These are phyloP conservation scores for Plantago lanceolata DNA, from an alignment of 305 asterid species.

Conservation along the genomic window DNA sequence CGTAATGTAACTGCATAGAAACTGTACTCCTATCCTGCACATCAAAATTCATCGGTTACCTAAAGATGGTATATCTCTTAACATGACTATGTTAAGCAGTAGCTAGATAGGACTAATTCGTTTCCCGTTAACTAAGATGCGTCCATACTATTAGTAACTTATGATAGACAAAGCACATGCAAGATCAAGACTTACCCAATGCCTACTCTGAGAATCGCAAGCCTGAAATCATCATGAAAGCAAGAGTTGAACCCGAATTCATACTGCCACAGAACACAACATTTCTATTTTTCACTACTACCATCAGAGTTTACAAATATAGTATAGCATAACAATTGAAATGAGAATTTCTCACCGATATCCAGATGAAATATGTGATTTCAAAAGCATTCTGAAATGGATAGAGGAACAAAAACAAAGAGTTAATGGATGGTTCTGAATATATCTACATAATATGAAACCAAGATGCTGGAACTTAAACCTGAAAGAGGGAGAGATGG, in stretches of 20 bases:
- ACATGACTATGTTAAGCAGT: not conserved
- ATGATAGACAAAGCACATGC: not conserved
- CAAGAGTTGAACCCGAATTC: conserved; percentile 73
- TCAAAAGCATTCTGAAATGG: conserved; percentile 78
- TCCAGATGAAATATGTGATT: conserved; percentile 91
- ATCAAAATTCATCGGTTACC: conserved; percentile 8
- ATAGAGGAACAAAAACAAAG: not conserved
- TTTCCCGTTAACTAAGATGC: no score
- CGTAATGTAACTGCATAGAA: conserved; percentile 70
- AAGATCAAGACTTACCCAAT: conserved; percentile 48
- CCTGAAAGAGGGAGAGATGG: conserved; percentile 85
- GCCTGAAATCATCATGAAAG: conserved; percentile 69
- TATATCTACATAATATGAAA: not conserved
- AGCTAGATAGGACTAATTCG: not conserved
- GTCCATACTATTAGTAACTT: no score
- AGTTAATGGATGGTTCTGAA: conserved; percentile 8
- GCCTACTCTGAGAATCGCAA: conserved; percentile 55
- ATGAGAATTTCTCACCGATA: conserved; percentile 44
- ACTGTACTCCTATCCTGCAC: conserved; percentile 52
- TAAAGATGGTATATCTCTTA: not conserved
- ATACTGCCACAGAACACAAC: conserved; percentile 25
- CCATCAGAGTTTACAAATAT: not conserved
- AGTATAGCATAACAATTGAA: conserved; percentile 2
- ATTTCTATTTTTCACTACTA: not conserved
- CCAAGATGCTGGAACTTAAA: conserved; percentile 17